Conservation (phyloP, 352 stramenopile genomes). For the Globisporangium parvum region DNA sequence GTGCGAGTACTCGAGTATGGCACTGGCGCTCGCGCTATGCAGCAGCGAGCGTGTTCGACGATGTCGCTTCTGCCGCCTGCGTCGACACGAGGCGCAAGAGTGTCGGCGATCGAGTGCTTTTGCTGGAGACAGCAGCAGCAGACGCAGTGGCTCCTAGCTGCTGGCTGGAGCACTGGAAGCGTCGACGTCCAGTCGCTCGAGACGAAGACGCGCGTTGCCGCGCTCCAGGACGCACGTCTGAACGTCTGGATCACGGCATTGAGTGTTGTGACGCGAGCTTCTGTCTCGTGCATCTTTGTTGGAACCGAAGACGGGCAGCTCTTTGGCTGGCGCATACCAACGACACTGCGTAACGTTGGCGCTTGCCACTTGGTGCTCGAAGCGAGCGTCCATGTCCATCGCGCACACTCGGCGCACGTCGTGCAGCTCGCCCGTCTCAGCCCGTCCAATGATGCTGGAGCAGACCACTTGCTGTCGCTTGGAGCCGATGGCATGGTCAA, state of each 20-base stretch:
- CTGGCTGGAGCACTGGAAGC: slow-evolving; percentile 45
- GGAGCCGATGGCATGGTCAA: slow-evolving; percentile 56
- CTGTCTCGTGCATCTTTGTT: slow-evolving; percentile 17
- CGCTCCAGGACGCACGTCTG: slow-evolving; percentile 42
- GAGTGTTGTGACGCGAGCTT: background rate
- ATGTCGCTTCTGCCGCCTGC: background rate
- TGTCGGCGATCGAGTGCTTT: slow-evolving; percentile 18
- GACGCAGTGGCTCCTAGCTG: slow-evolving; percentile 19
- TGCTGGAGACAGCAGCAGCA: background rate
- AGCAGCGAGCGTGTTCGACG: background rate
- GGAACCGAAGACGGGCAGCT: slow-evolving; percentile 35
- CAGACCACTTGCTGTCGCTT: slow-evolving; percentile 24
- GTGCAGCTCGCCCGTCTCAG: slow-evolving; percentile 25
- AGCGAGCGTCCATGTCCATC: slow-evolving; percentile 13
- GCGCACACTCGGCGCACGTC: slow-evolving; percentile 46
- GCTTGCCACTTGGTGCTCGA: slow-evolving; percentile 13
- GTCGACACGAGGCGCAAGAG: slow-evolving; percentile 6
- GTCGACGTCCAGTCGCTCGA: slow-evolving; percentile 33
- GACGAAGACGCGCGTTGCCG: slow-evolving; percentile 16
- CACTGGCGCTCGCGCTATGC: background rate
- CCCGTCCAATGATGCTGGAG: background rate
- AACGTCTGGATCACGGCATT: slow-evolving; percentile 41
- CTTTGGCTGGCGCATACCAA: slow-evolving; percentile 25
- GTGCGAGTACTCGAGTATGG: slow-evolving; percentile 4
- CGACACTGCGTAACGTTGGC: background rate